Conservation (phyloP, 202 grass and related monocot genomes). For the Panicum hallii region DNA sequence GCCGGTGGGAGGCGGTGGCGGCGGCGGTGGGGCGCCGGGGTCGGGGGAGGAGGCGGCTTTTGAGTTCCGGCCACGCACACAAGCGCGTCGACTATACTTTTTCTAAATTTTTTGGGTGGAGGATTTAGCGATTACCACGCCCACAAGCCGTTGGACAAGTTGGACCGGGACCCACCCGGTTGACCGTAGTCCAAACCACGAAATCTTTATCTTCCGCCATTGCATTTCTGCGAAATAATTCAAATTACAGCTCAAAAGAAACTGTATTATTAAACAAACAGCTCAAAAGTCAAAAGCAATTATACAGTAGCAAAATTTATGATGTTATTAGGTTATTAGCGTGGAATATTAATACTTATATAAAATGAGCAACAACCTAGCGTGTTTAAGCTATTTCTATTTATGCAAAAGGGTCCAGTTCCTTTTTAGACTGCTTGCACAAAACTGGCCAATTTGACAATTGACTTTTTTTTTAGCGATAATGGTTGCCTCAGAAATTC, state of each 20-base stretch:
- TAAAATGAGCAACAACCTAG: not conserved
- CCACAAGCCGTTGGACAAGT: slow-evolving; percentile 23
- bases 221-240: not conserved
- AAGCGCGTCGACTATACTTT: slow-evolving; percentile 40
- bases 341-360: not conserved
- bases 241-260: not conserved
- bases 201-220: not conserved
- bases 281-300: slow-evolving; percentile 11
- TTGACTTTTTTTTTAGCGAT: too few relatives aligned
- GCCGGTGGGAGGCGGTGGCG: not conserved
- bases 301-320: not conserved
- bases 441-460: too few relatives aligned
- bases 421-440: not conserved
- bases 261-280: not conserved
- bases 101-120: not conserved
- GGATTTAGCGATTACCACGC: slow-evolving; percentile 24
- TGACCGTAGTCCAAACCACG: not conserved
- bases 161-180: slow-evolving; percentile 30
- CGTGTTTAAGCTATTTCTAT: not conserved
- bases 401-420: not conserved
- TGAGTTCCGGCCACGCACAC: slow-evolving; percentile 44
- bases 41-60: slow-evolving; percentile 39
- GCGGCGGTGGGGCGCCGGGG: not conserved
- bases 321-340: not conserved
- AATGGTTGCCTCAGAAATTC: not conserved